Evolutionary conservation across 2,329 filamentous ascomycete genomes (phyloP), one percentile per base, ranked within the genome.

Genomic region (Arthrobotrys iridis): DNA sequence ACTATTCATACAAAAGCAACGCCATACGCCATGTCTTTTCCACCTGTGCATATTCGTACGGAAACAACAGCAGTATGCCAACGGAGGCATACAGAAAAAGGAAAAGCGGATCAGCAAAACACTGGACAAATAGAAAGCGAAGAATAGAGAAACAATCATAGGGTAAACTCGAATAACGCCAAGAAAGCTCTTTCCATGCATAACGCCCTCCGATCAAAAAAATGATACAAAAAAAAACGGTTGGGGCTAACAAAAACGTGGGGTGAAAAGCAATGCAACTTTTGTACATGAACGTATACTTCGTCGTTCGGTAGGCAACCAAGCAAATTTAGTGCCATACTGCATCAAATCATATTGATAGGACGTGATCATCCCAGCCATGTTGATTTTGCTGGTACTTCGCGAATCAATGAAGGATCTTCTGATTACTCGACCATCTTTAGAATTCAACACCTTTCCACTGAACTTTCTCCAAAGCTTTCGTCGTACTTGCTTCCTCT

Each of bases 401-500:
- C n/a, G n/a, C n/a, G n/a, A n/a, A n/a, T 28, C 22, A 24, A 40
- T 5, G 26, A 37, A 15, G 22, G 1, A 8, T 35, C n/a, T 7
- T 20, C 10, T 13, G n/a, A n/a, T n/a, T n/a, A 55, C 0, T 15
- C 28, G 1, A 20, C 43, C 11, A 2, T 52, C 7, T 18, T 30
- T 2, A 50, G 11, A 22, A 40, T 35, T 18, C 30, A 30, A 6
- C 11, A 20, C 8, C 58, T 48, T 13, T 18, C 11, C n/a, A 3
- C 4, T 33, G 8, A 15, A 6, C 20, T 8, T 20, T 15, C 52
- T 6, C n/a, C 18, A 8, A 24, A 35, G 33, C 45, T 62, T 10
- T 40, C 40, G 3, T 20, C 24, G 22, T 50, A 64, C 11, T 30
- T 45, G n/a, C 58, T 72, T 3, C 7, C 48, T n/a, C 70, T 52